A percentile compares a stretch with the other conserved stretches of the same genome.
Evolutionary conservation across 805 yeast species (phyloP).

Genomic region (Kluyveromyces wickerhamii): DNA sequence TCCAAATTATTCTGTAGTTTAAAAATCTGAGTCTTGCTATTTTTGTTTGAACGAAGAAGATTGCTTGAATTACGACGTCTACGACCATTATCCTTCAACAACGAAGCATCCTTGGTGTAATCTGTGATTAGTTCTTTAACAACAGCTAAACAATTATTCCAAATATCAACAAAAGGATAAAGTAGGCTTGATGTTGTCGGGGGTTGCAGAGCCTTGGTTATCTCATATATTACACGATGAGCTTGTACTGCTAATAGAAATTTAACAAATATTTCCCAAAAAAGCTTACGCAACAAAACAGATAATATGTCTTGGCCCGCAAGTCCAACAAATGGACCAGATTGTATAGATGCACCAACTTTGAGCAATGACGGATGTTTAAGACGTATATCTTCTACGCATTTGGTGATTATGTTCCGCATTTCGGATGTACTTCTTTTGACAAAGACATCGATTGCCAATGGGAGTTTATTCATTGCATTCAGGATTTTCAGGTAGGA

Average conservation of each 20-base stretch:
- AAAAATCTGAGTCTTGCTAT: constrained; percentile 11
- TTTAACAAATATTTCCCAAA: constrained; percentile 61
- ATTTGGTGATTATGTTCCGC: constrained; percentile 51
- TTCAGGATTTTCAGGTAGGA: constrained; percentile 49
- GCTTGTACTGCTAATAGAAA: constrained; percentile 57
- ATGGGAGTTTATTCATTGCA: constrained; percentile 53
- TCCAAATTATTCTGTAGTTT: constrained; percentile 23
- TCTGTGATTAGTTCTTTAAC: constrained; percentile 28
- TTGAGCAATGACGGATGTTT: constrained; percentile 42
- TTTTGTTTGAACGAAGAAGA: neutral
- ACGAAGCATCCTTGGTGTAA: constrained; percentile 4
- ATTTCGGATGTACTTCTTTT: constrained; percentile 55
- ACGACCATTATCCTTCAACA: neutral
- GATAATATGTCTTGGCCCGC: constrained; percentile 42
- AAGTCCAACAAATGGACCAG: constrained; percentile 27
- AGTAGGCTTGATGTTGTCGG: constrained; percentile 17
- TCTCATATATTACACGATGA: constrained; percentile 58
- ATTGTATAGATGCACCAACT: constrained; percentile 15
- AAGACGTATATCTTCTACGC: constrained; percentile 56
- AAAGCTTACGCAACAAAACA: constrained; percentile 57
- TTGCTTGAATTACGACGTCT: constrained; percentile 11
- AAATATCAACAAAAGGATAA: constrained; percentile 36
- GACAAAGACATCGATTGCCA: constrained; percentile 45
- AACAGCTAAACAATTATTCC: constrained; percentile 38
- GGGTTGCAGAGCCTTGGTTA: constrained; percentile 33